These are phyloP conservation scores for Vitis riparia DNA, from an alignment of 164 flowering plant genomes.

Conservation along the genomic window DNA sequence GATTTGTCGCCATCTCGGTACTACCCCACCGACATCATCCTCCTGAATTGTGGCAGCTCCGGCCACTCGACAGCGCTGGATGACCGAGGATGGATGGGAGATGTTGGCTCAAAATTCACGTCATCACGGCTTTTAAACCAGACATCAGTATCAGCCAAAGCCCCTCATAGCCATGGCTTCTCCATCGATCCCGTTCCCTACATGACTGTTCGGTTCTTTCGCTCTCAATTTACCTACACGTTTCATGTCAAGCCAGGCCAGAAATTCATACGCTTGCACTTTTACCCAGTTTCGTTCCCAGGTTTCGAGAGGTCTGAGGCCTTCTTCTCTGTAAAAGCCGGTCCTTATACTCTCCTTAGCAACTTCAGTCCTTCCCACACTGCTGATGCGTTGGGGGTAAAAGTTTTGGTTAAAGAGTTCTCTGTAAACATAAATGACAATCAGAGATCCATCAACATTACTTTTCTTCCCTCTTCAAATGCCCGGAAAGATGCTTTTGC, in stretches of 20 bases:
- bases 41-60: conserved; percentile 6
- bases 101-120: neutral
- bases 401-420: neutral
- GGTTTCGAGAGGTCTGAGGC: neutral
- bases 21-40: neutral
- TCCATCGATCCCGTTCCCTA: conserved; percentile 10
- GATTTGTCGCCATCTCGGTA: neutral
- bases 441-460: no score
- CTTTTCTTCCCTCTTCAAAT: no score
- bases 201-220: conserved; percentile 15
- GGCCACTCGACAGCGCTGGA: neutral
- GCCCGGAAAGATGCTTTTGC: conserved; percentile 2
- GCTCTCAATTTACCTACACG: conserved; percentile 21
- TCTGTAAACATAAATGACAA: conserved; percentile 1
- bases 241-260: conserved; percentile 22
- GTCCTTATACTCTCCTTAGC: conserved; percentile 8
- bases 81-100: conserved; percentile 1
- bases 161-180: neutral
- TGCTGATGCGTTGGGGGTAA: neutral
- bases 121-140: neutral
- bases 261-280: conserved; percentile 33
- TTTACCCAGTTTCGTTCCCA: conserved; percentile 19
- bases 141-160: neutral
- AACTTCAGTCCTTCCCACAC: conserved; percentile 12
- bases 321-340: conserved; percentile 15